These are phyloP conservation scores for Gossypium thurberi DNA, from an alignment of 345 rosid species.

Conservation along the genomic window DNA sequence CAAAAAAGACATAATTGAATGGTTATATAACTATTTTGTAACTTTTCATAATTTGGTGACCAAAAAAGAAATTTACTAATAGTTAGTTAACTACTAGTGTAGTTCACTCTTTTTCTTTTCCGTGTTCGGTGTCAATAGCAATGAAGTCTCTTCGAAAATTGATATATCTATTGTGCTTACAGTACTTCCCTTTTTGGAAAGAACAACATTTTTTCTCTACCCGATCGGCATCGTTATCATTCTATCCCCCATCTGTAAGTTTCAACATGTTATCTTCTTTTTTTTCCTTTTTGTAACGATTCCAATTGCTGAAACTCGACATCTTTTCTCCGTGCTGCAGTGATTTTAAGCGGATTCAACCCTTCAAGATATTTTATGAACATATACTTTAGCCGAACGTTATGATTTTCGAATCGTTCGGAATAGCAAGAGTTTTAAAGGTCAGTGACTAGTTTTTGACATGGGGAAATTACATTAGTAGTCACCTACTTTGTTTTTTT, in stretches of 20 bases:
- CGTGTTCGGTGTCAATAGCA: background rate
- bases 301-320: background rate
- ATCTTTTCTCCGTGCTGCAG: conserved; percentile 35
- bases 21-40: too few relatives aligned
- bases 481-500: too few relatives aligned
- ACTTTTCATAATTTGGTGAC: too few relatives aligned
- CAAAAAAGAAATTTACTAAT: too few relatives aligned
- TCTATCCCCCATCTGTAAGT: conserved; percentile 86
- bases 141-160: background rate
- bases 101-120: background rate
- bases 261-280: background rate
- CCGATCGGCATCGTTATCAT: conserved; percentile 76
- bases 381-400: conserved; percentile 71
- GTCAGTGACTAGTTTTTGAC: conserved; percentile 10
- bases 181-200: conserved; percentile 95
- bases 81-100: background rate
- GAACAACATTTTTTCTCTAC: conserved; percentile 90
- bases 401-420: conserved; percentile 27
- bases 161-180: conserved; percentile 19
- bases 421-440: background rate
- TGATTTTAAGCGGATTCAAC: conserved; percentile 88
- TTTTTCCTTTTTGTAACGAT: background rate
- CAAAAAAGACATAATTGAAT: too few relatives aligned
- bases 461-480: too few relatives aligned
- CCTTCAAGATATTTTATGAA: conserved; percentile 97